A percentile compares a stretch with the other conserved stretches of the same genome.
Conservation (phyloP, 495 filamentous ascomycete genomes). For the Saxispiralis lemnorum region DNA sequence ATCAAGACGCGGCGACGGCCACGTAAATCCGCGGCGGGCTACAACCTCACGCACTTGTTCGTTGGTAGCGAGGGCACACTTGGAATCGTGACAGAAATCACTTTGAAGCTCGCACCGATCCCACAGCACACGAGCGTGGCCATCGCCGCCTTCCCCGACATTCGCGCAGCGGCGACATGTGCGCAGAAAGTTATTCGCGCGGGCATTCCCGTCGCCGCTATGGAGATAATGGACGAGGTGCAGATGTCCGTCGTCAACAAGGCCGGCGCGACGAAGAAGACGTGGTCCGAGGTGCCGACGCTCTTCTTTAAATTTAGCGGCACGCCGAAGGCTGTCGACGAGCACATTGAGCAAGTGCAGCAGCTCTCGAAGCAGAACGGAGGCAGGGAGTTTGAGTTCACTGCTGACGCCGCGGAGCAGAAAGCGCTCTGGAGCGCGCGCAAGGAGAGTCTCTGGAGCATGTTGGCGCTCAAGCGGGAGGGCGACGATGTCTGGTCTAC, state of each 20-base stretch:
- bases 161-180: constrained; percentile 52
- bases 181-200: constrained; percentile 51
- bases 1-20: constrained; percentile 61
- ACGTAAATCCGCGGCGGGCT: constrained; percentile 60
- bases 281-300: constrained; percentile 61
- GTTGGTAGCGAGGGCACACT: constrained; percentile 66
- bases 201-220: constrained; percentile 56
- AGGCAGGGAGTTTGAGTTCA: constrained; percentile 57
- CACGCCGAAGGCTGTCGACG: constrained; percentile 47
- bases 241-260: constrained; percentile 66
- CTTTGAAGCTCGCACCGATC: constrained; percentile 55
- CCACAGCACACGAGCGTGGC: constrained; percentile 59
- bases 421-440: constrained; percentile 57
- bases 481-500: constrained; percentile 54
- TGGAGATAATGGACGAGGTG: constrained; percentile 74
- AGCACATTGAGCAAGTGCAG: constrained; percentile 48
- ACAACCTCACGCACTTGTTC: constrained; percentile 61
- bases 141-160: constrained; percentile 56
- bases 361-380: constrained; percentile 44
- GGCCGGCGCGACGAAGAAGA: constrained; percentile 45
- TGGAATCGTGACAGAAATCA: constrained; percentile 58
- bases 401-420: constrained; percentile 46
- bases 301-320: constrained; percentile 75
- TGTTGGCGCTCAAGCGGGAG: constrained; percentile 46
- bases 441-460: constrained; percentile 69